Percentiles rank a stretch among this genome's conserved stretches.
These are phyloP conservation scores for Picea engelmannii DNA, from an alignment of 83 land plant genomes.

Conservation along the genomic window DNA sequence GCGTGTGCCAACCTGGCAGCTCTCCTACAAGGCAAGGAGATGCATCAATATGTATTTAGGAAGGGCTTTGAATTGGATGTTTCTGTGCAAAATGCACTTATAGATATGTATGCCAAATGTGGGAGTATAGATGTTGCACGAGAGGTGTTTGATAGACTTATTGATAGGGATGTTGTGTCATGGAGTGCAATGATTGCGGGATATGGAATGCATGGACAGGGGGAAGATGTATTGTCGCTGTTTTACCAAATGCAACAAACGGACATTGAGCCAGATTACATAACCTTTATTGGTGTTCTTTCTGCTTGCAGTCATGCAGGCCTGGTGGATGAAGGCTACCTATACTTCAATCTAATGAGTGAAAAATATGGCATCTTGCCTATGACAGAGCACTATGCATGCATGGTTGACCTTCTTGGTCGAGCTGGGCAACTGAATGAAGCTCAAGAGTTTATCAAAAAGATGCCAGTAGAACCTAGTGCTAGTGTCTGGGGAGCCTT, in stretches of 20 bases:
- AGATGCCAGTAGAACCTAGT: no score
- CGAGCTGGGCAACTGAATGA: no score
- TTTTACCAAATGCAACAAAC: constrained; percentile 33
- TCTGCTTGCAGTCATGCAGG: constrained; percentile 62
- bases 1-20: no score
- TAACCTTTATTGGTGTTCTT: constrained; percentile 48
- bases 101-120: constrained; percentile 62
- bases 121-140: constrained; percentile 35
- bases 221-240: constrained; percentile 27
- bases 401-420: constrained; percentile 53
- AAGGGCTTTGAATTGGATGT: no score
- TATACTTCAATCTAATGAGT: no score
- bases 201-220: constrained; percentile 41
- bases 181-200: constrained; percentile 61
- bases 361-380: no score
- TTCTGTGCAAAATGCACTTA: constrained; percentile 42
- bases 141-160: constrained; percentile 22
- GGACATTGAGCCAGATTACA: constrained; percentile 26
- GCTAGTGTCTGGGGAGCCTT: no score
- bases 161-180: no score
- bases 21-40: no score
- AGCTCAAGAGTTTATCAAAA: no score
- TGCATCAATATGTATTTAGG: no score
- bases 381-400: constrained; percentile 63
- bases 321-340: constrained; percentile 41